phyloP scores from a whole-genome alignment of 2,329 filamentous ascomycete species.

The Fusarium scirpi region DNA sequence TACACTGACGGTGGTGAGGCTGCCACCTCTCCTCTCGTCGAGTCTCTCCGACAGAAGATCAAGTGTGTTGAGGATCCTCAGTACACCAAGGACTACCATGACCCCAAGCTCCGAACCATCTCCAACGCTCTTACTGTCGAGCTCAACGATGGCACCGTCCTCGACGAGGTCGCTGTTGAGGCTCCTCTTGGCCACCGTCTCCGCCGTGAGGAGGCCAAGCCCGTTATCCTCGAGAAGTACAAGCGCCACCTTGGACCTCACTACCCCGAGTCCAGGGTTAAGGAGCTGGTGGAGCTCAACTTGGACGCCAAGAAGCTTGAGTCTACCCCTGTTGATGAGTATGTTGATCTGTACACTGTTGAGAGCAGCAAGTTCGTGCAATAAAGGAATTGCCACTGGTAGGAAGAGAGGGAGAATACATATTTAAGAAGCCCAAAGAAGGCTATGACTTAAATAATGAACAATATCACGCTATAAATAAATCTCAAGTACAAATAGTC shows the following conservation, averaged over 20 bases:
- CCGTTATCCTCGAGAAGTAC: conserved; percentile 95
- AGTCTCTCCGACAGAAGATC: conserved; percentile 93
- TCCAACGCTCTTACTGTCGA: conserved; percentile 96
- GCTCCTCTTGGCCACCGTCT: conserved; percentile 93
- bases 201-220: conserved; percentile 95
- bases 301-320: conserved; percentile 81
- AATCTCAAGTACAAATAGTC: conserved; percentile 15
- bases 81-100: conserved; percentile 96
- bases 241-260: conserved; percentile 90
- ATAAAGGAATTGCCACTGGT: conserved; percentile 18
- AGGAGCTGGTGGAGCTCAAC: conserved; percentile 84
- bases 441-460: conserved; percentile 17
- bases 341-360: conserved; percentile 83
- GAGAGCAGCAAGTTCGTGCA: conserved; percentile 70
- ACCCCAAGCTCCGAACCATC: conserved; percentile 93
- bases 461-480: conserved; percentile 21
- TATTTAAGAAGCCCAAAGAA: conserved; percentile 34
- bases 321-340: conserved; percentile 87
- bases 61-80: conserved; percentile 95
- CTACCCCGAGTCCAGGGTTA: conserved; percentile 80
- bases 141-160: conserved; percentile 90
- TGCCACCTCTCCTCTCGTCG: conserved; percentile 87
- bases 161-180: conserved; percentile 92
- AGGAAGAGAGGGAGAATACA: conserved; percentile 16
- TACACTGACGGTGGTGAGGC: conserved; percentile 95